Conservation (phyloP, 164 flowering plant genomes). For the Chimonanthus salicifolius region DNA sequence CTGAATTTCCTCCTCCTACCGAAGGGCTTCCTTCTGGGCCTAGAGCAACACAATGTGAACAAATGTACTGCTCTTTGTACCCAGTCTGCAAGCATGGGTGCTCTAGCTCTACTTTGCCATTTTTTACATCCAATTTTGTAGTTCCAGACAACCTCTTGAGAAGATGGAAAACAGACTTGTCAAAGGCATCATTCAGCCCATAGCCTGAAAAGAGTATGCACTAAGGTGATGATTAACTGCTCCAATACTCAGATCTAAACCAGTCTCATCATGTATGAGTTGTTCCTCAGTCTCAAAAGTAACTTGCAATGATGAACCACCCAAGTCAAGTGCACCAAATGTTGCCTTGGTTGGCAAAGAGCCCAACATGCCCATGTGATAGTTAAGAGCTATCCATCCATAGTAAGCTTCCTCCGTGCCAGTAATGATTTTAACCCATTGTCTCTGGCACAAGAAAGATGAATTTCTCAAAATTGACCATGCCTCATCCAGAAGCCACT, state of each 20-base stretch:
- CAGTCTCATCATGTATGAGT: conserved; percentile 40
- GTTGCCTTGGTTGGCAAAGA: conserved; percentile 52
- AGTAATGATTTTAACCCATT: conserved; percentile 73
- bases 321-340: conserved; percentile 93
- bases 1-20: conserved; percentile 27
- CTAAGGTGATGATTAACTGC: conserved; percentile 67
- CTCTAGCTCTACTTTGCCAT: conserved; percentile 48
- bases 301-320: conserved; percentile 96
- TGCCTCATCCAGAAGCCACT: conserved; percentile 82
- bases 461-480: conserved; percentile 65
- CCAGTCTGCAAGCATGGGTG: conserved; percentile 93
- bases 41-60: conserved; percentile 58
- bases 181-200: conserved; percentile 98
- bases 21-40: conserved; percentile 50
- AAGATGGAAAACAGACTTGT: conserved; percentile 74
- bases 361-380: conserved; percentile 61
- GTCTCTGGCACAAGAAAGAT: conserved; percentile 61
- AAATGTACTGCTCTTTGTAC: conserved; percentile 58
- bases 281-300: conserved; percentile 75
- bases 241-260: conserved; percentile 76
- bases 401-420: conserved; percentile 97
- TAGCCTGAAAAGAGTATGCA: conserved; percentile 94
- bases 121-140: conserved; percentile 32
- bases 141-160: conserved; percentile 39
- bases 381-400: conserved; percentile 97